Base-by-base conservation (phyloP, 495 filamentous ascomycete genomes). In the Bacidia rubella region DNA sequence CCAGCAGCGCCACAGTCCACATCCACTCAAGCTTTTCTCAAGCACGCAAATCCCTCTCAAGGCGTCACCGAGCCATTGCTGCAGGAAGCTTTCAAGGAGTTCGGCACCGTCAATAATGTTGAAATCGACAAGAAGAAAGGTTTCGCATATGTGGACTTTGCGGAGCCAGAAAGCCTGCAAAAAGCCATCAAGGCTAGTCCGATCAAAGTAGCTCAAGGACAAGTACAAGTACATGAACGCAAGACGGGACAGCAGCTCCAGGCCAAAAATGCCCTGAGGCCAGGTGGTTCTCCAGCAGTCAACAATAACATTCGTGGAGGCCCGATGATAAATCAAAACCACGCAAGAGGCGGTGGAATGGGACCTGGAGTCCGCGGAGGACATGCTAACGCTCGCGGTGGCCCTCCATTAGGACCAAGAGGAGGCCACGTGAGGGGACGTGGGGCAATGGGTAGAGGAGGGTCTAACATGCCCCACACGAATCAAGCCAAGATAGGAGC, bases 41-140 rank as follows among this genome's bases (percentile, higher is more conserved):
- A 95, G 62, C 88, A 94, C 59, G 89, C 88, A 50, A 93, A 92
- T 63, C 79, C 86, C 19, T 89, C 87, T 1, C 89, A 95, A 64
- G 89, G 89, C 17, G 84, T 96, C 38, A 94, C 87, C 0, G 89
- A 94, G 57, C 68, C 79, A 0, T 64, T 86, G 0, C 75, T 96
- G 3, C 77, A 82, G 54, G 73, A 80, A 55, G 80, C 86, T 7
- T 79, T 96, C 61, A 66, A 77, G 32, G 62, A 66, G 1, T 90
- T 84, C 54, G 89, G 89, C 17, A 57, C 76, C 5, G 75, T 94
- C 27, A 74, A 75, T 2, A 82, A 78, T 55, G 85, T 92, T 1
- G 89, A 94, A 59, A 90, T 96, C 42, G 88, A 95, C 60, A 85
- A 85, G 66, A 82, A 87, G 62, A 95, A 95, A 65, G 89, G 88